Base-by-base conservation (phyloP, 768 basidiomycete genomes). In the Porphyrellus cyaneotinctus region DNA sequence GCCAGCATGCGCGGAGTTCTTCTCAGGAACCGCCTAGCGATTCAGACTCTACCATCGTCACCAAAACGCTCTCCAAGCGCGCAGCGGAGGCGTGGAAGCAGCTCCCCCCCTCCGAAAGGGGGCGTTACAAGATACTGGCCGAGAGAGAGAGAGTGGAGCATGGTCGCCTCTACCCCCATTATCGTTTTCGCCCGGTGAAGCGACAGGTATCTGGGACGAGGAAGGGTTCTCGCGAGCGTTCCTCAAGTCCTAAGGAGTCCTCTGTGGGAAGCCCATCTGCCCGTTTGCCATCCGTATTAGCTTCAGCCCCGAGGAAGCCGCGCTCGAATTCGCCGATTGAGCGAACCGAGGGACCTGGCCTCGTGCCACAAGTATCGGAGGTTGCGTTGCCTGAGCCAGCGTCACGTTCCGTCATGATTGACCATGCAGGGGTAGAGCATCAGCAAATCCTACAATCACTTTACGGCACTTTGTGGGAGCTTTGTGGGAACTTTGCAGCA, bases 71-170 rank as follows among this genome's bases (percentile, higher is more conserved):
- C 35, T 89, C 86, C n/a, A 85, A 86, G 59, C 78, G 87, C 43
- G 90, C 89, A 0, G 84, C 80, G 0, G 83, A 84, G 47, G 83
- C 86, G 28, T 94, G 91, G 91, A 77, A 75, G 35, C 71, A 77
- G 52, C 74, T 91, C 14, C 55, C 78, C 0, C 51, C 61, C 0
- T 72, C 75, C 38, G 79, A 81, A 49, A 79, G 71, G 56, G 64
- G 76, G 17, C 71, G 66, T 49, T 88, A 75, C 73, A 76, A 77
- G 59, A 60, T 64, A 9, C 71, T 78, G n/a, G 84, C 87, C 1
- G 76, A 78, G 36, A 57, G 66, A 53, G 84, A 84, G 72, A 77
- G 77, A 51, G 72, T 72, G 46, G 77, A 80, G 52, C 87, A 88
- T 52, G 76, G 77, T 10, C 72, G 74, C 14, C 65, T 71, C 47